Evolutionary conservation across 768 basidiomycete species (phyloP).

Genomic region (Suillus paluster): DNA sequence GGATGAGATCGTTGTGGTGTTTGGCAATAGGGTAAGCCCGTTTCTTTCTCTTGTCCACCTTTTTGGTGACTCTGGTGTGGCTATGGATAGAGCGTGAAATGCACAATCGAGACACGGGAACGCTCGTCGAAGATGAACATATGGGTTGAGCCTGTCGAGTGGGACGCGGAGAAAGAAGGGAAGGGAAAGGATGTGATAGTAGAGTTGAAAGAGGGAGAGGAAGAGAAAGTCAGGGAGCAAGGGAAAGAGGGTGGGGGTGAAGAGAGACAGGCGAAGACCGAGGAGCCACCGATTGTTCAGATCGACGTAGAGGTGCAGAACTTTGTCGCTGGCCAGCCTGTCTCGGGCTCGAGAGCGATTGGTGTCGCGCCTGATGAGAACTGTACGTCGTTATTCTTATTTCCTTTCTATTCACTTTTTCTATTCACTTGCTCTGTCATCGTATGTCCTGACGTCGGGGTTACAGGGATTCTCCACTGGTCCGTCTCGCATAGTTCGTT

Average conservation of each 20-base stretch:
- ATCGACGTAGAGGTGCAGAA: conserved; percentile 55
- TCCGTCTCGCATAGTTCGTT: conserved; percentile 47
- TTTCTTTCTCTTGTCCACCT: conserved; percentile 7
- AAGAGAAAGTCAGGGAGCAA: background rate
- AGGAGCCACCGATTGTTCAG: conserved; percentile 53
- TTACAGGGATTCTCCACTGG: conserved; percentile 67
- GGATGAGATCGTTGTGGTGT: conserved; percentile 58
- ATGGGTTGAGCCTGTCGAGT: conserved; percentile 67
- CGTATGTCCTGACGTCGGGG: background rate
- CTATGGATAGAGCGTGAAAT: conserved; percentile 53
- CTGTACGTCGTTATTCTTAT: conserved; percentile 2
- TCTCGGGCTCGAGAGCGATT: conserved; percentile 42
- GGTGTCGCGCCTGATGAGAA: conserved; percentile 23
- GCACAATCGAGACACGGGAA: conserved; percentile 63
- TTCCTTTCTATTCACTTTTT: conserved; percentile 6
- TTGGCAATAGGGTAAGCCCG: conserved; percentile 65
- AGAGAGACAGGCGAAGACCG: background rate
- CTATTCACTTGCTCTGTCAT: background rate
- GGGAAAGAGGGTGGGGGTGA: background rate
- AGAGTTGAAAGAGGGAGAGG: conserved; percentile 6
- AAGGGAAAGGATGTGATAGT: conserved; percentile 3
- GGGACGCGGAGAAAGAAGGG: conserved; percentile 41
- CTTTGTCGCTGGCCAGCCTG: conserved; percentile 45
- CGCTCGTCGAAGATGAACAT: conserved; percentile 51
- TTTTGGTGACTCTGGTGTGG: background rate